Percentiles rank a stretch among this genome's conserved stretches.
Conservation (phyloP, 805 yeast species). For the Barnettozyma vustinii region DNA sequence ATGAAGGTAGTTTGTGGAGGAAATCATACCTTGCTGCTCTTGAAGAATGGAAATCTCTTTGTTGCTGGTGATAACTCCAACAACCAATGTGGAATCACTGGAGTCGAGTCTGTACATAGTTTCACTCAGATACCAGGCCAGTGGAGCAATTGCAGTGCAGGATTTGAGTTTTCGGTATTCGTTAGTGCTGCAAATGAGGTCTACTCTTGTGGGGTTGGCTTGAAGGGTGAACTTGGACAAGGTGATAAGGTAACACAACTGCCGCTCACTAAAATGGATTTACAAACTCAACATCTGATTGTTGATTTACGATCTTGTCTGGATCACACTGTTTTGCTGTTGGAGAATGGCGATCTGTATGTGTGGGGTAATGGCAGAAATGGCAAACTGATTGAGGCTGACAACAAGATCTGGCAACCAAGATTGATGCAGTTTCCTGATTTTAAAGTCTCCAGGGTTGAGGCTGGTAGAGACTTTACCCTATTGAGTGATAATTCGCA, state of each 20-base stretch:
- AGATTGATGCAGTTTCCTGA: constrained; percentile 1
- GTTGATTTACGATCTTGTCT: constrained; percentile 34
- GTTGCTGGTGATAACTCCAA: constrained; percentile 53
- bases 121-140: constrained; percentile 22
- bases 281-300: constrained; percentile 11
- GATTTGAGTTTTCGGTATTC: constrained; percentile 73
- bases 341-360: constrained; percentile 38
- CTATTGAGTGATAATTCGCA: constrained; percentile 27
- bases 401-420: constrained; percentile 15
- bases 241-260: constrained; percentile 25
- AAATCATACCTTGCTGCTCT: constrained; percentile 68
- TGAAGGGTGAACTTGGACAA: constrained; percentile 69
- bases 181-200: constrained; percentile 37
- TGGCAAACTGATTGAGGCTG: constrained; percentile 41
- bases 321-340: constrained; percentile 37
- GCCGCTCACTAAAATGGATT: constrained; percentile 6
- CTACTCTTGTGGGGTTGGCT: constrained; percentile 56
- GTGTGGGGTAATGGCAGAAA: constrained; percentile 71
- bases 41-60: constrained; percentile 46
- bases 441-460: constrained; percentile 1
- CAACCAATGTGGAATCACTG: constrained; percentile 49
- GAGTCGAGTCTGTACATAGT: not conserved
- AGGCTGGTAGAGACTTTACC: constrained; percentile 58
- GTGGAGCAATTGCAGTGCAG: constrained; percentile 55
- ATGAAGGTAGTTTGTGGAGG: constrained; percentile 70